Evolutionary conservation across 805 yeast species (phyloP).

Genomic region (Ogataea parapolymorpha): DNA sequence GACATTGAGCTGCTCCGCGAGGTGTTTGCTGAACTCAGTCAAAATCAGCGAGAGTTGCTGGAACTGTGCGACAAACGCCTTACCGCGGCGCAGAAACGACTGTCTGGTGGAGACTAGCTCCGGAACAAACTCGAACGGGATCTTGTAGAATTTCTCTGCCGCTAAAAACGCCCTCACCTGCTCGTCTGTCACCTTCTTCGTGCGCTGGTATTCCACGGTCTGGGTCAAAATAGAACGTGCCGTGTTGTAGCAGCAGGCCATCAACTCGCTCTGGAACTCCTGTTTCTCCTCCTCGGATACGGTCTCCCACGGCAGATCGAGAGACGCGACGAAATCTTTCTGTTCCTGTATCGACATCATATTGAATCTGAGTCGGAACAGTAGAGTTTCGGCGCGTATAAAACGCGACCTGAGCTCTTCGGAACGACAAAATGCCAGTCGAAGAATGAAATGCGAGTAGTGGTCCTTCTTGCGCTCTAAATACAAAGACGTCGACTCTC

Average conservation of each 20-base stretch:
- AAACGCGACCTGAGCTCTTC: slow-evolving; percentile 82
- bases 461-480: slow-evolving; percentile 83
- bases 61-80: slow-evolving; percentile 80
- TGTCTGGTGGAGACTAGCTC: slow-evolving; percentile 72
- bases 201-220: slow-evolving; percentile 28
- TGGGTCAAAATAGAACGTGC: slow-evolving; percentile 37
- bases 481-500: slow-evolving; percentile 38
- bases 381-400: slow-evolving; percentile 65
- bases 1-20: slow-evolving; percentile 50
- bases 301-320: slow-evolving; percentile 69
- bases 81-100: slow-evolving; percentile 64
- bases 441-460: slow-evolving; percentile 82
- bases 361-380: slow-evolving; percentile 73
- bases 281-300: slow-evolving; percentile 62
- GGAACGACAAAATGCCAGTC: slow-evolving; percentile 85
- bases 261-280: slow-evolving; percentile 45
- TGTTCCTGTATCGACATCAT: slow-evolving; percentile 65
- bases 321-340: slow-evolving; percentile 58
- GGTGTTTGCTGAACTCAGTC: slow-evolving; percentile 57
- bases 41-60: slow-evolving; percentile 70
- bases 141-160: slow-evolving; percentile 69
- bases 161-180: slow-evolving; percentile 49
- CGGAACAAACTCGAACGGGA: slow-evolving; percentile 83
- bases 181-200: slow-evolving; percentile 45
- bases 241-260: slow-evolving; percentile 49